These are phyloP conservation scores for Atkinsonella texensis DNA, from an alignment of 2,329 filamentous ascomycete genomes.

Conservation along the genomic window DNA sequence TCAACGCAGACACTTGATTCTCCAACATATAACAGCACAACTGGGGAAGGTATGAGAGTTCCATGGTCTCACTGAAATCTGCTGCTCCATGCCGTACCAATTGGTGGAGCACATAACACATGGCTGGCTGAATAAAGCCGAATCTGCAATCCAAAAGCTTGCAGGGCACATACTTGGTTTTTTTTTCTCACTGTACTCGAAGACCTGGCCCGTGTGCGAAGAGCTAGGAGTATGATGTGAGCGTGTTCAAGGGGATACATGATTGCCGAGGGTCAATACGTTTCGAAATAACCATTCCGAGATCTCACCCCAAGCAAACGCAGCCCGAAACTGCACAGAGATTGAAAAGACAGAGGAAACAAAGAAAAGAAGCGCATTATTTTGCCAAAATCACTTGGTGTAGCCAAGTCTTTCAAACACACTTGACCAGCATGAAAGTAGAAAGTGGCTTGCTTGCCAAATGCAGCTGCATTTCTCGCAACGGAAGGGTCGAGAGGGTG, in stretches of 20 bases:
- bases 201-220: neutral
- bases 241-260: neutral
- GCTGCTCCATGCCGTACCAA: neutral
- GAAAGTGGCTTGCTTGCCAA: neutral
- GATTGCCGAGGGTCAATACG: neutral
- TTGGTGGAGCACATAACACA: neutral
- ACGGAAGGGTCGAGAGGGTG: neutral
- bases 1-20: neutral
- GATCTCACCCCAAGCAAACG: neutral
- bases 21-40: neutral
- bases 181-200: neutral
- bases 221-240: neutral
- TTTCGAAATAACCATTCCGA: neutral
- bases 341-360: neutral
- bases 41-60: neutral
- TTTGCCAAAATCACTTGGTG: neutral
- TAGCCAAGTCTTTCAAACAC: neutral
- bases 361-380: neutral
- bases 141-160: slow-evolving; percentile 1
- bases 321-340: neutral
- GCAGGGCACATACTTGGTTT: neutral
- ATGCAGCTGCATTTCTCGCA: neutral
- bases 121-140: neutral
- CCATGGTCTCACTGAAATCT: neutral
- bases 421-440: neutral